Evolutionary conservation across 352 stramenopile species (phyloP), one percentile per base, ranked within the genome.

Genomic region (Elongisporangium prolatum): DNA sequence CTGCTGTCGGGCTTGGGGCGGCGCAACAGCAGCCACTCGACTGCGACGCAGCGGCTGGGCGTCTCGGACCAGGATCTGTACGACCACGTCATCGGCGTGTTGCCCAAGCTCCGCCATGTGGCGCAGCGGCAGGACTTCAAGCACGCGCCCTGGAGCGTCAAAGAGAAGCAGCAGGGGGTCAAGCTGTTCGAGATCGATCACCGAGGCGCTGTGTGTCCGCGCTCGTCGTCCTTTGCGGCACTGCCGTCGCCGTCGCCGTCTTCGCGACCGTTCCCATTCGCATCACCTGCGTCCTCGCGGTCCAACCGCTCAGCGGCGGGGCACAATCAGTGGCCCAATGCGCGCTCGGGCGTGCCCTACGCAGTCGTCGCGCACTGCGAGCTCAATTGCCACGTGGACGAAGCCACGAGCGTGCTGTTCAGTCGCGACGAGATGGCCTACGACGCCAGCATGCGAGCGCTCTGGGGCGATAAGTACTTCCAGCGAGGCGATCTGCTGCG

Each of bases 381-480:
- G 11, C 62, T 91, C 4, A 71, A 70, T 34, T 88, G 81, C 54
- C 64, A 74, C 34, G 22, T 88, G 22, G 61, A 74, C 16, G 81
- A 91, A 37, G 78, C 75, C 1, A 63, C 86, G 53, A 78, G 77
- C 9, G 72, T 76, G 68, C 70, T 91, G 14, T 91, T 89, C 57
- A 88, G 72, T 51, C 71, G 68, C n/a, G 76, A 91, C 8, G 20
- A 59, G 9, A 53, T 75, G 24, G 74, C 88, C 44, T 77, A 84
- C 48, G 71, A 84, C 57, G 64, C 64, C 14, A 85, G 68, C 28
- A 86, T 88, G 78, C 64, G 64, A 10, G 69, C 81, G 2, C 67
- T 89, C 17, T 91, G 84, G 52, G 70, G 67, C 18, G 60, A 68
- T 16, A 72, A 67, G 61, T 85, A 84, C 58, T 75, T 77, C 69